Conservation (phyloP, 495 filamentous ascomycete genomes). For the Penicillium tannophilum region DNA sequence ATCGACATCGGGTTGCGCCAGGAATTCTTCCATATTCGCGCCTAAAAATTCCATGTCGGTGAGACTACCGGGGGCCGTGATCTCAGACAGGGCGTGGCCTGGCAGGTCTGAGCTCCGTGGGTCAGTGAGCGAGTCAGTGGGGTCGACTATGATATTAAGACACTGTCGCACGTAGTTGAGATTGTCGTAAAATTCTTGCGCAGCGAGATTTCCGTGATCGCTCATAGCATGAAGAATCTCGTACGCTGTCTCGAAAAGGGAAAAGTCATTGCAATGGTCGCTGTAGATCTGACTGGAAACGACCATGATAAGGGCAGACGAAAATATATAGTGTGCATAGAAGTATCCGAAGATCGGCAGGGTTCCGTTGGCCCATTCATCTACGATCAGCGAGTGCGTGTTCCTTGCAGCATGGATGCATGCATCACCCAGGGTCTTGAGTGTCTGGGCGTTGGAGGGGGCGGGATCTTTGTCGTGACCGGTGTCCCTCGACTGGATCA, state of each 20-base stretch:
- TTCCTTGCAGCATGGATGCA: conserved; percentile 37
- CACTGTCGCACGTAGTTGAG: conserved; percentile 25
- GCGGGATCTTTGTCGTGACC: conserved; percentile 16
- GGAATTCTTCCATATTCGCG: conserved; percentile 36
- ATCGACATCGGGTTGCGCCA: conserved; percentile 24
- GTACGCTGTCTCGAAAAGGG: conserved; percentile 28
- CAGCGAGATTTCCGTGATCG: conserved; percentile 35
- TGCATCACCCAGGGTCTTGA: conserved; percentile 33
- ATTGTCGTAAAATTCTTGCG: conserved; percentile 36
- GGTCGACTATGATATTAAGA: conserved; percentile 7
- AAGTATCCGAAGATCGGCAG: conserved; percentile 38
- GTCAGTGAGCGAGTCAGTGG: conserved; percentile 1
- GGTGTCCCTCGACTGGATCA: conserved; percentile 22
- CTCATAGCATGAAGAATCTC: conserved; percentile 34
- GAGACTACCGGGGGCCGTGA: conserved; percentile 6
- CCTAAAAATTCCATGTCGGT: conserved; percentile 34
- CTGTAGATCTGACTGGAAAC: conserved; percentile 31
- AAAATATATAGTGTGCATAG: conserved; percentile 41
- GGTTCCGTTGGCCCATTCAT: conserved; percentile 39
- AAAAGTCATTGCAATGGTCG: conserved; percentile 24
- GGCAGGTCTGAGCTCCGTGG: conserved; percentile 1
- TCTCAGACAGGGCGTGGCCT: conserved; percentile 12
- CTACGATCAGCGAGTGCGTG: conserved; percentile 32
- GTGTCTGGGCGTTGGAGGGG: conserved; percentile 18
- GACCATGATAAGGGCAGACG: conserved; percentile 31